These are phyloP conservation scores for Nakazawaea populi DNA, from an alignment of 805 yeast species.

Conservation along the genomic window DNA sequence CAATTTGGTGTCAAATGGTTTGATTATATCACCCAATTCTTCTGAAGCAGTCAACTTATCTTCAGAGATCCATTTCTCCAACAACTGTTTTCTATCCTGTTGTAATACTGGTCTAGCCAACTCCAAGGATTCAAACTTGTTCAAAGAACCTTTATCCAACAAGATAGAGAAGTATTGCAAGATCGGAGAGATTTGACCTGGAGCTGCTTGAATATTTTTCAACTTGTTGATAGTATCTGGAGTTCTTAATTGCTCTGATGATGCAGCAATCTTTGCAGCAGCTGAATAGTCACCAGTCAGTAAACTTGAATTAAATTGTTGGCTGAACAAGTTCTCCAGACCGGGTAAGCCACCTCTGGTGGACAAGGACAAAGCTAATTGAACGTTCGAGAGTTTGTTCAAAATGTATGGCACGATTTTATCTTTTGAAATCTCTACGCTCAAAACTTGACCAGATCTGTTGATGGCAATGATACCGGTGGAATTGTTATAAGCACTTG, in stretches of 20 bases:
- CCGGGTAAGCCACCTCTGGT: slow-evolving; percentile 97
- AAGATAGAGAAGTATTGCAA: slow-evolving; percentile 87
- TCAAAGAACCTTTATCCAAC: slow-evolving; percentile 87
- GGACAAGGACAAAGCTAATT: slow-evolving; percentile 81
- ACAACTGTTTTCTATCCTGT: slow-evolving; percentile 87
- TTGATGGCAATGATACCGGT: slow-evolving; percentile 91
- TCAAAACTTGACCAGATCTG: slow-evolving; percentile 90
- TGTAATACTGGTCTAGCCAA: slow-evolving; percentile 92
- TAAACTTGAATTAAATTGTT: slow-evolving; percentile 84
- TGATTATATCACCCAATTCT: slow-evolving; percentile 94
- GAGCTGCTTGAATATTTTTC: slow-evolving; percentile 84
- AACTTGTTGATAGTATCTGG: slow-evolving; percentile 91
- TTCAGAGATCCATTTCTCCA: slow-evolving; percentile 95
- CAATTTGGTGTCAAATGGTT: slow-evolving; percentile 76
- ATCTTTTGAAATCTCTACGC: slow-evolving; percentile 82
- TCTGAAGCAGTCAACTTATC: slow-evolving; percentile 94
- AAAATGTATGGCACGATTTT: slow-evolving; percentile 87
- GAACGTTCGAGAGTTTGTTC: slow-evolving; percentile 78
- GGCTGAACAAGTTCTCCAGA: slow-evolving; percentile 85
- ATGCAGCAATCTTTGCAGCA: slow-evolving; percentile 97
- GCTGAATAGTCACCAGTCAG: slow-evolving; percentile 80
- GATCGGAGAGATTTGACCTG: slow-evolving; percentile 93
- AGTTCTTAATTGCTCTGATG: slow-evolving; percentile 88
- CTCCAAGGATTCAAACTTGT: slow-evolving; percentile 90
- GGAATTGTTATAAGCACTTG: slow-evolving; percentile 61